Conservation (phyloP, 768 basidiomycete species). For the Pluteus cervinus region DNA sequence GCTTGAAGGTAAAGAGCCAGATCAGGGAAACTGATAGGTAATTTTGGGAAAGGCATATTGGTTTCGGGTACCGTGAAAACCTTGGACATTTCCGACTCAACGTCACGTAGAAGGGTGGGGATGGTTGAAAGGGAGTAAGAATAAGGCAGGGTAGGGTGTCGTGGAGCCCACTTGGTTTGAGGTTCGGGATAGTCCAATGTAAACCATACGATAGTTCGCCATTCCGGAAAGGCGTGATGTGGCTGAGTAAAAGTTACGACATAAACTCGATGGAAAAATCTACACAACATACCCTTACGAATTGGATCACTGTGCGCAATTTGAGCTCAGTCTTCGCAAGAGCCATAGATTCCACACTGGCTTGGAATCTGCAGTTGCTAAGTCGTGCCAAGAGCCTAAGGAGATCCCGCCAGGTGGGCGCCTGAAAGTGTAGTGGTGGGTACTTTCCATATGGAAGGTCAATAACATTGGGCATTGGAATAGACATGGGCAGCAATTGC, state of each 20-base stretch:
- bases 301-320: constrained; percentile 73
- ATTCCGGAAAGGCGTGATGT: constrained; percentile 50
- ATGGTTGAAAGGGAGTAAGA: constrained; percentile 58
- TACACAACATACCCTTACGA: constrained; percentile 50
- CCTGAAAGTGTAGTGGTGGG: constrained; percentile 66
- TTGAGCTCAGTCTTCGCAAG: constrained; percentile 48
- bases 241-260: constrained; percentile 34
- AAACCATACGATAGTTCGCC: constrained; percentile 75
- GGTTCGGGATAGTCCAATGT: constrained; percentile 68
- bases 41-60: constrained; percentile 55
- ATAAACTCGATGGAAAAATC: background rate
- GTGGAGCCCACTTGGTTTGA: constrained; percentile 26
- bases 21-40: constrained; percentile 73
- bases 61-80: constrained; percentile 63
- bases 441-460: constrained; percentile 64
- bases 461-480: constrained; percentile 66
- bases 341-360: constrained; percentile 62
- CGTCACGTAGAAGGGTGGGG: constrained; percentile 58
- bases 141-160: constrained; percentile 66
- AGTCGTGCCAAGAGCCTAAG: constrained; percentile 71
- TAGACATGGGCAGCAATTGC: constrained; percentile 39
- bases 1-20: constrained; percentile 72
- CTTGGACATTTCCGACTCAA: constrained; percentile 60
- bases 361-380: constrained; percentile 63
- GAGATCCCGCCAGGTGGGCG: constrained; percentile 68